Percentiles rank a stretch among this genome's conserved stretches.
Evolutionary conservation across 1,284 basidiomycete species (phyloP).

Genomic region (Volvariella volvacea): DNA sequence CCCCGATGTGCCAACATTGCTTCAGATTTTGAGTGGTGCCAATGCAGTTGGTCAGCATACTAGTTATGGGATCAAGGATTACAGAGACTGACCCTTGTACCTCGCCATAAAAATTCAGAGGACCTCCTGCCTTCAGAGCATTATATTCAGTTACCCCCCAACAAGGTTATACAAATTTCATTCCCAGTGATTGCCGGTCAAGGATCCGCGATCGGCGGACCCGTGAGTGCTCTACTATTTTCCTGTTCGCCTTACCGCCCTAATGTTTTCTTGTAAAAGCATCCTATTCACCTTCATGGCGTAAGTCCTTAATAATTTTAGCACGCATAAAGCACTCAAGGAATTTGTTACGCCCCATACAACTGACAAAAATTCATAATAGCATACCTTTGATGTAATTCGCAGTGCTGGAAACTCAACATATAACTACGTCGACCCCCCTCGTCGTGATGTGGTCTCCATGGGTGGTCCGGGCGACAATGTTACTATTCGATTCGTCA

Average conservation of each 20-base stretch:
- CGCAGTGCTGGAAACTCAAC: slow-evolving; percentile 22
- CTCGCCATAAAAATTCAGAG: no score
- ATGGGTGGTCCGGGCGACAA: slow-evolving; percentile 18
- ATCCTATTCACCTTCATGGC: slow-evolving; percentile 32
- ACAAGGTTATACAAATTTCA: slow-evolving; percentile 33
- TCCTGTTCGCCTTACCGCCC: not conserved
- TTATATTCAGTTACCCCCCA: slow-evolving; percentile 28
- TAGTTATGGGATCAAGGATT: not conserved
- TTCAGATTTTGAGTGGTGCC: slow-evolving; percentile 40
- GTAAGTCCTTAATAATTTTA: slow-evolving; percentile 21
- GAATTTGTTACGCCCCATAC: no score
- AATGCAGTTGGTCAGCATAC: slow-evolving; percentile 21
- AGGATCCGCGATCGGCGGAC: slow-evolving; percentile 14
- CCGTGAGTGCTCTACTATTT: slow-evolving; percentile 13
- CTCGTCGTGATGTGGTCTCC: slow-evolving; percentile 22
- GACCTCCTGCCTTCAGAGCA: slow-evolving; percentile 27
- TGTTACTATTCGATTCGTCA: slow-evolving; percentile 24
- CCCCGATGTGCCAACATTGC: slow-evolving; percentile 37
- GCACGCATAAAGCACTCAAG: no score
- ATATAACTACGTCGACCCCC: slow-evolving; percentile 29
- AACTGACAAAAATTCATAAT: no score
- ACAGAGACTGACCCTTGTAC: no score
- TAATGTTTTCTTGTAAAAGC: slow-evolving; percentile 6
- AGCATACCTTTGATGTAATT: slow-evolving; percentile 28
- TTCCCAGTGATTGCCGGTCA: slow-evolving; percentile 17